Base-by-base conservation (phyloP, 2,329 filamentous ascomycete species). In the Stagonosporopsis chrysanthemi region DNA sequence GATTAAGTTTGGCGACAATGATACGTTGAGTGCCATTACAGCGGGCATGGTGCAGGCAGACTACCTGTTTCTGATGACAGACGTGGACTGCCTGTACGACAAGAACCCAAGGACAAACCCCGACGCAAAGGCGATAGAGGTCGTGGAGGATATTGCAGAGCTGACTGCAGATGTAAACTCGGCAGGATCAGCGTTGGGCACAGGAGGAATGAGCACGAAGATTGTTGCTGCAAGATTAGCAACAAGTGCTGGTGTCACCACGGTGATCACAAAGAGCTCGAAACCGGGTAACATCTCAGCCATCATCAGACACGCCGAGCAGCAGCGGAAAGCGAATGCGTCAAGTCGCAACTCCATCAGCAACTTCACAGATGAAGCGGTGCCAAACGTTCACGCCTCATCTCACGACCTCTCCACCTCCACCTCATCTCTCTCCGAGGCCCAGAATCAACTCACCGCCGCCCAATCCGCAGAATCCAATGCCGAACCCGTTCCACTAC, bases 1-100 rank as follows among this genome's bases (percentile, higher is more conserved):
- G 84, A 99, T 99, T 80, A 98, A 98, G 82, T 99, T 99, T 73
- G 95, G 95, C 65, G 95, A 99, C 82, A 99, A 99, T 70, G 95
- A 99, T 77, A 99, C 95, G 1, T 83, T 99, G 43, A 97, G 92
- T 12, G 95, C 95, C 55, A 97, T 99, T 67, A 97, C 95, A 0
- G 92, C 95, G 1, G 95, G 90, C 65, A 98, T 98, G 92, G 91
- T 98, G 19, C 92, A 97, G 70, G 95, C 95, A 47, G 93, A 99
- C 72, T 91, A 97, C 69, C 84, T 99, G 9, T 99, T 99, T 78
- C 84, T 99, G 62, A 98, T 99, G 95, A 99, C 95, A 1, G 95
- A 99, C 73, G 95, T 99, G 44, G 95, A 99, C 75, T 97, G 94
- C 73, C 82, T 99, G 12, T 99, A 99, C 77, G 92, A 96, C 77